phyloP scores from a whole-genome alignment of 1,139 yeast genomes.

The Debaryomycetaceae sp. region DNA sequence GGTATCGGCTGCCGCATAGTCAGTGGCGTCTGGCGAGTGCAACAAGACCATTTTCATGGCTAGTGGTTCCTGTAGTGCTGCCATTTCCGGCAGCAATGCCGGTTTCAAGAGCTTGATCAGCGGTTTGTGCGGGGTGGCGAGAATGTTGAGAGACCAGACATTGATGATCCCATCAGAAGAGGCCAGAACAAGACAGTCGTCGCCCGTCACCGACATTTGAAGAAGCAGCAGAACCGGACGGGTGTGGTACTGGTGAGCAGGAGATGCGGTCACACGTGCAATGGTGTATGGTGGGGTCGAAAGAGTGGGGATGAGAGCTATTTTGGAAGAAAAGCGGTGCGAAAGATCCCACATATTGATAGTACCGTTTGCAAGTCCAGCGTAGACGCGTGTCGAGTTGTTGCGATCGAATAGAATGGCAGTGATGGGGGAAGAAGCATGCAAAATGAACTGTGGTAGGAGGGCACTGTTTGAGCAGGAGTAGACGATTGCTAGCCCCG shows the following conservation, averaged over 20 bases:
- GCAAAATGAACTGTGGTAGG: conserved; percentile 40
- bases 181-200: conserved; percentile 18
- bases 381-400: conserved; percentile 20
- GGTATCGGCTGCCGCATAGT: background rate
- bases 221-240: conserved; percentile 7
- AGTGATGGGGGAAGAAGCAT: conserved; percentile 30
- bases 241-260: conserved; percentile 2
- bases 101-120: conserved; percentile 8
- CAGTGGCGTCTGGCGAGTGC: conserved; percentile 1
- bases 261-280: conserved; percentile 1
- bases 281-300: conserved; percentile 2
- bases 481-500: conserved; percentile 23
- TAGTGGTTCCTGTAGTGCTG: conserved; percentile 1
- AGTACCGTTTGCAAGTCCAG: conserved; percentile 27
- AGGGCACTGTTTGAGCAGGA: conserved; percentile 1
- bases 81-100: conserved; percentile 5
- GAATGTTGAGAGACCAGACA: conserved; percentile 29
- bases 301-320: conserved; percentile 19
- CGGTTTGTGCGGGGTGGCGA: conserved; percentile 20
- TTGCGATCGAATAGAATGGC: conserved; percentile 28
- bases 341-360: conserved; percentile 30
- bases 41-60: conserved; percentile 1
- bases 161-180: conserved; percentile 28
- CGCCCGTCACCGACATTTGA: conserved; percentile 14
- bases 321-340: conserved; percentile 5